These are phyloP conservation scores for Lentinula novae-zelandiae DNA, from an alignment of 1,284 basidiomycete genomes.

Conservation along the genomic window DNA sequence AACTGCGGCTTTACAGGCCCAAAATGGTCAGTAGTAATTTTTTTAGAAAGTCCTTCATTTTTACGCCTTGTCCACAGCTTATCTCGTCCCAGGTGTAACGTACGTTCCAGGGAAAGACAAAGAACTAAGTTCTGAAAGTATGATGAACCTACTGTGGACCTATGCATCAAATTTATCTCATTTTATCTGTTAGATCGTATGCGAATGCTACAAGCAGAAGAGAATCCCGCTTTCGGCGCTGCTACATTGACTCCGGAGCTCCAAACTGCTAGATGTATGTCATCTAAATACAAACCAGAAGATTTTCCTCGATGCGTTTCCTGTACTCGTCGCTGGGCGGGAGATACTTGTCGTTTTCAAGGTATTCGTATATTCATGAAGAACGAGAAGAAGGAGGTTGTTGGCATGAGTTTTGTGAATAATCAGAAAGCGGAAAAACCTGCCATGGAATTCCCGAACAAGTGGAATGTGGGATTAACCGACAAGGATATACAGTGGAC, in stretches of 20 bases:
- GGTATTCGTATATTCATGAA: slow-evolving; percentile 71
- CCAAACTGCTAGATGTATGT: slow-evolving; percentile 77
- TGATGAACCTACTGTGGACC: background rate
- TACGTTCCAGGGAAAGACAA: slow-evolving; percentile 45
- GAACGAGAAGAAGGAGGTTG: slow-evolving; percentile 50
- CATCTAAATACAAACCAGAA: slow-evolving; percentile 65
- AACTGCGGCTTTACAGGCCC: slow-evolving; percentile 53
- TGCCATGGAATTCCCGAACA: slow-evolving; percentile 58
- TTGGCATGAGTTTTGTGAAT: slow-evolving; percentile 67
- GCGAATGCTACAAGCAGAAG: slow-evolving; percentile 10
- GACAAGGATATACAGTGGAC: slow-evolving; percentile 46
- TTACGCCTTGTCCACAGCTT: slow-evolving; percentile 30
- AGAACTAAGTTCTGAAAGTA: slow-evolving; percentile 28
- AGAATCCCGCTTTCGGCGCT: slow-evolving; percentile 14
- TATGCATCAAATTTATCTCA: background rate
- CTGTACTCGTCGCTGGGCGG: slow-evolving; percentile 78
- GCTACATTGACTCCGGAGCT: slow-evolving; percentile 45
- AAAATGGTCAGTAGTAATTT: slow-evolving; percentile 43
- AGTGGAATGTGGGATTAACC: slow-evolving; percentile 59
- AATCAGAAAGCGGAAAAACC: slow-evolving; percentile 52
- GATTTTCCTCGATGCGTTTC: slow-evolving; percentile 74
- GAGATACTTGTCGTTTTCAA: slow-evolving; percentile 79
- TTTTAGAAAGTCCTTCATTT: background rate
- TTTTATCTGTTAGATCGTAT: slow-evolving; percentile 4
- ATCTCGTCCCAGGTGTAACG: slow-evolving; percentile 43